Evolutionary conservation across 2,329 filamentous ascomycete genomes (phyloP).

Genomic region (Trichocomaceae sp.): DNA sequence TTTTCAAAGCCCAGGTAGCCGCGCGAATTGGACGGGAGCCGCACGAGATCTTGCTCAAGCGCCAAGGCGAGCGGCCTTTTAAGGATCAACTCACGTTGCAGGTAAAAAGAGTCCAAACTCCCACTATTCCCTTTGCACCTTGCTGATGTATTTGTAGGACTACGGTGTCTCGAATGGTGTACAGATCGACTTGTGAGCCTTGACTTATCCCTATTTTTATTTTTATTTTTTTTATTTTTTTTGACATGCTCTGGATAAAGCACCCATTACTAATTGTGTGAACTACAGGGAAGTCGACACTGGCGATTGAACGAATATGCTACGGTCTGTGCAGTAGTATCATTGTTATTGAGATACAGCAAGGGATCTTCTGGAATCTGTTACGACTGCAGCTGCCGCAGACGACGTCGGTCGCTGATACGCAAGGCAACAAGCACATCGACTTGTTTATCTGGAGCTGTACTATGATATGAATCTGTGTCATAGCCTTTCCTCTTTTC

Average conservation of each 20-base stretch:
- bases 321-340: not conserved
- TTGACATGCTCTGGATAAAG: not conserved
- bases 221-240: too few species aligned
- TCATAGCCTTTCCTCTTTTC: constrained; percentile 7
- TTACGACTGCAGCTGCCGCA: not conserved
- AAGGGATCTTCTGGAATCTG: not conserved
- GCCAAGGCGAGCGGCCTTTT: constrained; percentile 87
- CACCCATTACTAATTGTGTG: constrained; percentile 21
- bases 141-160: constrained; percentile 52
- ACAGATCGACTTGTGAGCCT: constrained; percentile 42
- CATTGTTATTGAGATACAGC: not conserved
- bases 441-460: not conserved
- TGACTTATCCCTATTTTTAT: constrained; percentile 7
- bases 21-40: constrained; percentile 81
- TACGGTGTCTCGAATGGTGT: constrained; percentile 94
- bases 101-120: not conserved
- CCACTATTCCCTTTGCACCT: not conserved
- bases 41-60: constrained; percentile 84
- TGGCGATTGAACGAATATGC: constrained; percentile 31
- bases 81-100: constrained; percentile 75
- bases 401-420: constrained; percentile 4
- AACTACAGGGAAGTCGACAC: constrained; percentile 41
- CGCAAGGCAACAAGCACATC: constrained; percentile 8
- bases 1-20: constrained; percentile 88
- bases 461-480: constrained; percentile 10